Base-by-base conservation (phyloP, 2,329 filamentous ascomycete genomes). In the Trichoderma arundinaceum region DNA sequence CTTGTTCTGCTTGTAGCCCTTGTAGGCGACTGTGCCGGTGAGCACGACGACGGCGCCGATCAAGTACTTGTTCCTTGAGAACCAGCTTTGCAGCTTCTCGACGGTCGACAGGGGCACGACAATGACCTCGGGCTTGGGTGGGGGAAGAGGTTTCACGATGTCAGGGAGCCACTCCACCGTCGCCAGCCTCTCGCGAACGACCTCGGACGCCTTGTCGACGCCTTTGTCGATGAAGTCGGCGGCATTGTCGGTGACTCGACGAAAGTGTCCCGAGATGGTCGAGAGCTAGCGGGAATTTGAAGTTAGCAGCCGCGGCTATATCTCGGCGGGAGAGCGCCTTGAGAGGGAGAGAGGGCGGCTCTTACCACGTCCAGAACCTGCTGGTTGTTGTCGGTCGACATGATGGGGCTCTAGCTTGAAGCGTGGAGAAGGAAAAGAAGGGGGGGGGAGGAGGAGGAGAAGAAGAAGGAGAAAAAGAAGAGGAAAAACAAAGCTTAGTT, bases 351-450 rank as follows among this genome's bases (percentile, higher is more conserved):
- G 49, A 17, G 19, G 19, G 19, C 33, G 9, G 59, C 69, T 70
- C 89, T 82, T 80, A 94, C 91, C 75, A 90, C 83, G 78, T 92
- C 90, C 70, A 92, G 80, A 74, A 94, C 90, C 72, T 90, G 88
- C 79, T 92, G 88, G 75, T 92, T 90, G 75, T 92, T 90, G 76
- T 94, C 90, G 75, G 86, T 88, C 70, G 91, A 90, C 91, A 94
- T 94, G 70, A 74, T 85, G 75, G 48, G 35, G 38, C 61, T 48
- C 61, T 59, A 32, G 5, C 15, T 32, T 43, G 53, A 49, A 44
- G 52, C 53, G 17, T 59, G 41, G 56, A 52, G 54, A 68, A 66
- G 17, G 39, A 32, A 28, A 33, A 46, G 48, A 68, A 66, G 72
- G n/a, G 17, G n/a, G 35, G 7, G 35, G 35, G 35, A 66, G 72